Conservation (phyloP, 345 rosid species). For the Zanthoxylum bungeanum region DNA sequence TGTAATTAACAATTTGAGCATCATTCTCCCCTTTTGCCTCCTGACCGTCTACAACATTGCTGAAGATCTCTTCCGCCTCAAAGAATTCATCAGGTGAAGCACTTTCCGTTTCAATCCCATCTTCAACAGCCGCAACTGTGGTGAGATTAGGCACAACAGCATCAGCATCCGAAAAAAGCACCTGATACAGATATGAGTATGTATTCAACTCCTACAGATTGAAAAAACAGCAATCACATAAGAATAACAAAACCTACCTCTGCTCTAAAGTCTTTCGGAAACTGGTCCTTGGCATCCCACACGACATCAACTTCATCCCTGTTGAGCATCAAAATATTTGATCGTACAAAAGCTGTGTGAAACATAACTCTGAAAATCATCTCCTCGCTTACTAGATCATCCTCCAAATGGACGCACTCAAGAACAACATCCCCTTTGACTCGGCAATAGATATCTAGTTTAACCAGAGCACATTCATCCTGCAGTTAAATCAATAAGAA, state of each 20-base stretch:
- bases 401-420: conserved; percentile 85
- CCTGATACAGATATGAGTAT: conserved; percentile 77
- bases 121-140: conserved; percentile 47
- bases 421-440: conserved; percentile 95
- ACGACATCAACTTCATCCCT: conserved; percentile 81
- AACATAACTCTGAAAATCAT: conserved; percentile 85
- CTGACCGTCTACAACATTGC: conserved; percentile 57
- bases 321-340: conserved; percentile 61
- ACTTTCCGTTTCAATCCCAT: conserved; percentile 55
- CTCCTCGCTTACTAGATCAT: conserved; percentile 65
- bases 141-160: conserved; percentile 57
- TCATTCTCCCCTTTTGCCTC: conserved; percentile 53
- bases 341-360: conserved; percentile 89
- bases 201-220: conserved; percentile 64
- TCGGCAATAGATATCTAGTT: conserved; percentile 74
- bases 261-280: conserved; percentile 77
- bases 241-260: conserved; percentile 65
- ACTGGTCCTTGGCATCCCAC: conserved; percentile 86
- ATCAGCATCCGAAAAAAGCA: conserved; percentile 79
- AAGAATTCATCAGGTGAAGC: conserved; percentile 93
- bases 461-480: conserved; percentile 81
- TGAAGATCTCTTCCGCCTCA: conserved; percentile 96
- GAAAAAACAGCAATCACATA: conserved; percentile 20
- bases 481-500: conserved; percentile 41
- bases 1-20: conserved; percentile 32